Base-by-base conservation (phyloP, 352 stramenopile species). In the Globisporangium alternatum region DNA sequence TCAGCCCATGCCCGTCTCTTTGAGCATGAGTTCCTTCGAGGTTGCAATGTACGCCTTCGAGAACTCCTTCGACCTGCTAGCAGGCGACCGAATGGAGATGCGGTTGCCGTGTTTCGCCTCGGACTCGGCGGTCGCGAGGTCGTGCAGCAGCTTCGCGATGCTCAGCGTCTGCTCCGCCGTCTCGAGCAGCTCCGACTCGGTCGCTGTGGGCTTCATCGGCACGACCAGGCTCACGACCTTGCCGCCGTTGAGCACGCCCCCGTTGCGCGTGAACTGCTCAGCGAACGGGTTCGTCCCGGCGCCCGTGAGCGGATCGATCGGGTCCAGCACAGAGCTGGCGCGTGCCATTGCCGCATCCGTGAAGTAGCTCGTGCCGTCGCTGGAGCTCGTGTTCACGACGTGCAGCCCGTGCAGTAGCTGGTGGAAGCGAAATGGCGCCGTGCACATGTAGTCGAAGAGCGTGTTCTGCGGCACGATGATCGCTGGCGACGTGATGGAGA, bases 121-220 rank as follows among this genome's bases (percentile, higher is more conserved):
- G 39, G 64, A 82, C 67, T 91, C 84, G 45, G 81, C 81, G 8
- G 76, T 89, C 28, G 82, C 82, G 25, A 89, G 64, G 22, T 93
- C 79, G 56, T 93, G 80, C 31, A 93, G 71, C 54, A 93, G 57
- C 56, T 91, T 91, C 54, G 82, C 78, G 77, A 93, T 91, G n/a
- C 67, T 72, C 7, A 93, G 72, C 35, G 79, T 91, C 57, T 93
- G 80, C 49, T 90, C 82, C 0, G 82, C 84, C 1, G 70, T 83
- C 66, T 88, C 82, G 25, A 89, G 68, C 45, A 75, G 44, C 59
- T 85, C 72, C 2, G 76, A 60, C 30, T 89, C 75, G 1, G 65
- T 59, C 4, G 69, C 59, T 3, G 70, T 19, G 4, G 49, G 49
- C 43, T 60, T 84, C 47, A 68, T 39, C 35, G 35, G 35, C 35